Conservation (phyloP, 202 grass and related monocot genomes). For the Setaria italica region DNA sequence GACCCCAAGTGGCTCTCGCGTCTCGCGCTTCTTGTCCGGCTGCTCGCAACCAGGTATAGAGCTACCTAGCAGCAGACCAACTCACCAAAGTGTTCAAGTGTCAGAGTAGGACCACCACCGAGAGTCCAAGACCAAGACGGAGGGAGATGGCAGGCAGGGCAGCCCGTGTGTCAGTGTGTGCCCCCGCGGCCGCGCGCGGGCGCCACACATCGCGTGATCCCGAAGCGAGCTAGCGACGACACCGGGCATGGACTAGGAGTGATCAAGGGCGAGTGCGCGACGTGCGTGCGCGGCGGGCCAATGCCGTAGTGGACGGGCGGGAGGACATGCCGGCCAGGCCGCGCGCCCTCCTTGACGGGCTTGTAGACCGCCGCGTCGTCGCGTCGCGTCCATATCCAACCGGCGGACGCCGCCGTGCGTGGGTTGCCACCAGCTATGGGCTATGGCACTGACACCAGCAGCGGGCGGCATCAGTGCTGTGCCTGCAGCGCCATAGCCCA, state of each 20-base stretch:
- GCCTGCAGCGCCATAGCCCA: not conserved
- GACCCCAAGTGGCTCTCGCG: not conserved
- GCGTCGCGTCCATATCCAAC: conserved; percentile 6
- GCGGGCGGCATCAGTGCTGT: not conserved
- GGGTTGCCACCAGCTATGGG: not conserved
- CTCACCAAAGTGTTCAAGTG: not conserved
- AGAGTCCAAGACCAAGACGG: not conserved
- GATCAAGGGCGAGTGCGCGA: not conserved
- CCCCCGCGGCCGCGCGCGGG: not conserved
- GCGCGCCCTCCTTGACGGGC: not conserved
- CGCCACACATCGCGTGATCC: conserved; percentile 18
- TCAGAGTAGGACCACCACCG: conserved; percentile 1
- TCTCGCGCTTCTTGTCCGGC: not conserved
- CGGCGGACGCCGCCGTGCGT: not conserved
- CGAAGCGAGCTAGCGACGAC: not conserved
- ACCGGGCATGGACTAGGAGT: not conserved
- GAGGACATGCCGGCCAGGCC: not conserved
- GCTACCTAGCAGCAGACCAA: not conserved
- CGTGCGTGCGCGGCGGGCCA: not conserved
- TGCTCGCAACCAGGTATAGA: not conserved
- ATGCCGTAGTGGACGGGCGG: not conserved
- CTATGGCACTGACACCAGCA: not conserved
- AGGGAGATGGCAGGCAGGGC: not conserved
- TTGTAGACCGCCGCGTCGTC: not conserved
- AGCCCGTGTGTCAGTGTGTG: not conserved